phyloP scores from a whole-genome alignment of 2,329 filamentous ascomycete species.

The Diaporthe ampelina region DNA sequence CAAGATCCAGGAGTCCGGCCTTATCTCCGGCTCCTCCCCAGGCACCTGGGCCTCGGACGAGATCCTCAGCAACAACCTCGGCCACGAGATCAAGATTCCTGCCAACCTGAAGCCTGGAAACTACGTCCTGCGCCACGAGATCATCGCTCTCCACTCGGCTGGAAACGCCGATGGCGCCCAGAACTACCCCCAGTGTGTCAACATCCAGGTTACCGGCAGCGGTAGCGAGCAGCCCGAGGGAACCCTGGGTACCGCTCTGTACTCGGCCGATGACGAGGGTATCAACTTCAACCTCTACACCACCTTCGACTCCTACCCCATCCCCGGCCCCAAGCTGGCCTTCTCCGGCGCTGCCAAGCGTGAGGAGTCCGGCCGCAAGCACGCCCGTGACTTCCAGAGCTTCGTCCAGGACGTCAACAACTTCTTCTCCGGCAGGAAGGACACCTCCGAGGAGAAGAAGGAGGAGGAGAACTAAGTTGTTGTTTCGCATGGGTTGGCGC shows the following conservation, averaged over 20 bases:
- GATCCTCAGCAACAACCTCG: conserved; percentile 58
- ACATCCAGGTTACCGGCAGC: conserved; percentile 57
- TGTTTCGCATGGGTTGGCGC: conserved; percentile 1
- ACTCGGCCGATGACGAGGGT: conserved; percentile 44
- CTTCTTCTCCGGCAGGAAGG: conserved; percentile 27
- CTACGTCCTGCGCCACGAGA: conserved; percentile 64
- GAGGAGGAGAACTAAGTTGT: conserved; percentile 6
- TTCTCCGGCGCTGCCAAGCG: conserved; percentile 38
- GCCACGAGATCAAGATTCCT: conserved; percentile 61
- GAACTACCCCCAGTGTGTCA: conserved; percentile 63
- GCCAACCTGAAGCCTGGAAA: conserved; percentile 50
- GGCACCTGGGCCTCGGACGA: conserved; percentile 67
- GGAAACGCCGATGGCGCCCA: conserved; percentile 58
- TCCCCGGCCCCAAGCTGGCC: conserved; percentile 48
- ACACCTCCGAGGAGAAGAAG: conserved; percentile 13
- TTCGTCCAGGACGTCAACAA: conserved; percentile 32
- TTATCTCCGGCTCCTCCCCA: conserved; percentile 57
- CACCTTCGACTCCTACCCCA: conserved; percentile 44
- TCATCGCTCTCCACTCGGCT: conserved; percentile 61
- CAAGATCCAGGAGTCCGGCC: conserved; percentile 73
- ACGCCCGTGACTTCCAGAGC: conserved; percentile 25
- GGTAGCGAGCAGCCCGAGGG: conserved; percentile 48
- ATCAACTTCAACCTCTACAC: conserved; percentile 47
- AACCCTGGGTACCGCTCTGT: conserved; percentile 46
- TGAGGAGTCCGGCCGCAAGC: conserved; percentile 23